Evolutionary conservation across 129 eudicot genomes (phyloP).

Genomic region (Pittosporum tobira): DNA sequence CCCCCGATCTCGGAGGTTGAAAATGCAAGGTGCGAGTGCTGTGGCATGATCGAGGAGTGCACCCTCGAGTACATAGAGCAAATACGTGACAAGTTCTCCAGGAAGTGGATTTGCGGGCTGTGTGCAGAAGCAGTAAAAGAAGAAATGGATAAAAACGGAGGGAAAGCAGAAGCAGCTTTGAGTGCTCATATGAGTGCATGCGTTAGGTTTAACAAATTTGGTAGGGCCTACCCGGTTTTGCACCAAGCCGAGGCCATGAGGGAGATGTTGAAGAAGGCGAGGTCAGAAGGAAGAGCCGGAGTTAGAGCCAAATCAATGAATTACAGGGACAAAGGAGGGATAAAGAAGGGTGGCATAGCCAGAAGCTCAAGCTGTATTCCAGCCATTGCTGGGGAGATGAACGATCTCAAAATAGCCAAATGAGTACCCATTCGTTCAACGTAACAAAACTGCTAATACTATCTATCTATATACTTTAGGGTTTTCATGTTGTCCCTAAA

Average conservation of each 20-base stretch:
- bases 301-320: conserved; percentile 51
- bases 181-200: conserved; percentile 61
- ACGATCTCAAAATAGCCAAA: conserved; percentile 4
- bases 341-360: conserved; percentile 47
- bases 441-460: too few species aligned
- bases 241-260: conserved; percentile 80
- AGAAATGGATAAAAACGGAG: conserved; percentile 69
- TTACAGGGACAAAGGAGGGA: conserved; percentile 34
- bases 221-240: conserved; percentile 67
- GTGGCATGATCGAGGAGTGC: conserved; percentile 77
- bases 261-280: conserved; percentile 54
- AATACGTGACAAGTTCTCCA: conserved; percentile 39
- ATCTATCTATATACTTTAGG: too few species aligned
- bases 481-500: too few species aligned
- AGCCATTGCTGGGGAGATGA: conserved; percentile 48
- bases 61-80: conserved; percentile 56
- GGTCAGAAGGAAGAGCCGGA: conserved; percentile 16
- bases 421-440: too few species aligned
- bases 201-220: conserved; percentile 56
- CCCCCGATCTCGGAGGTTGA: conserved; percentile 54
- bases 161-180: conserved; percentile 54
- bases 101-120: conserved; percentile 76
- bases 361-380: conserved; percentile 86
- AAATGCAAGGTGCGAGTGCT: conserved; percentile 69
- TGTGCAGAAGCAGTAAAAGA: conserved; percentile 76